Evolutionary conservation across 2,329 filamentous ascomycete genomes (phyloP).

Genomic region (Beauveria scarabaeidicola): DNA sequence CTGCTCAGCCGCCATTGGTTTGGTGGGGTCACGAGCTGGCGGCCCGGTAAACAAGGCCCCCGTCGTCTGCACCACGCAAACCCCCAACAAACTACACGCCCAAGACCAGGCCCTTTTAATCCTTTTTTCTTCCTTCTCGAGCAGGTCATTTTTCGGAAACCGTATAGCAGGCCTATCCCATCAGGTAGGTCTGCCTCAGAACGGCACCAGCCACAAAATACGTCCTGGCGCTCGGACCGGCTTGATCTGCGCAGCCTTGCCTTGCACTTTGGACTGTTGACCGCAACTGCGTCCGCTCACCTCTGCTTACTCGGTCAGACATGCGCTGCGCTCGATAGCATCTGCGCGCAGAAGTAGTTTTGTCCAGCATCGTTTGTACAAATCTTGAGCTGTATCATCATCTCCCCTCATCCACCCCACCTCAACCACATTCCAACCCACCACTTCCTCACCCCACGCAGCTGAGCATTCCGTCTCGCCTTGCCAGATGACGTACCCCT

Average conservation of each 20-base stretch:
- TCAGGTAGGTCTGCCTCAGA: not conserved
- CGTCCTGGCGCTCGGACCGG: not conserved
- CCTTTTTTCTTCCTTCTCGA: not conserved
- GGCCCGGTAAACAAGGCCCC: slow-evolving; percentile 1
- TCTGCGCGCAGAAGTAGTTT: not conserved
- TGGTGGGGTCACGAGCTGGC: slow-evolving; percentile 6
- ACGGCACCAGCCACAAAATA: not conserved
- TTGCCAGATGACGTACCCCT: slow-evolving; percentile 22
- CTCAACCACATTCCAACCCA: no score
- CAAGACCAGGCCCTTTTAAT: not conserved
- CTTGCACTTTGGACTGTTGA: not conserved
- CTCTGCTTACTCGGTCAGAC: not conserved
- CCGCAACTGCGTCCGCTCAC: not conserved
- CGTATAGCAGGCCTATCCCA: not conserved
- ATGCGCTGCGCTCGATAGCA: not conserved
- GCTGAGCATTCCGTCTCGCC: slow-evolving; percentile 1
- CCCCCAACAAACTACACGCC: not conserved
- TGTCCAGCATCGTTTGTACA: not conserved
- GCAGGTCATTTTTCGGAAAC: not conserved
- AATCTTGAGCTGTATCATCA: not conserved
- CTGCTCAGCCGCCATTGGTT: slow-evolving; percentile 3
- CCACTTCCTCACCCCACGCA: not conserved
- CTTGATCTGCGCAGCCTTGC: not conserved
- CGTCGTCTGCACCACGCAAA: not conserved
- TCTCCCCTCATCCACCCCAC: no score